Evolutionary conservation across 2,329 filamentous ascomycete species (phyloP).

Genomic region (Thielaviopsis ethacetica): DNA sequence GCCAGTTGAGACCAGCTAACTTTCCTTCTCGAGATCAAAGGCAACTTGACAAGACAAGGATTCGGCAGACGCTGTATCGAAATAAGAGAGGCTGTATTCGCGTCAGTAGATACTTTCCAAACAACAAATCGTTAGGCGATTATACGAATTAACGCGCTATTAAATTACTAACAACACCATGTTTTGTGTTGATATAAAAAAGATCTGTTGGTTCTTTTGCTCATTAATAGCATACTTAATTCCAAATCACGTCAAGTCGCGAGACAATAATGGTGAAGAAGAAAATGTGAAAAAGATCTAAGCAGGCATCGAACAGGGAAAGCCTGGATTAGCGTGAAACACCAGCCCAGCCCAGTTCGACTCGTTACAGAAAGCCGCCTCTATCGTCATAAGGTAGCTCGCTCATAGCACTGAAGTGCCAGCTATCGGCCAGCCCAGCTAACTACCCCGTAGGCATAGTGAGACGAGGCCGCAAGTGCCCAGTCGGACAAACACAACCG

Average conservation of each 20-base stretch:
- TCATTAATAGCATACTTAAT: neutral
- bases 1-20: neutral
- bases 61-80: neutral
- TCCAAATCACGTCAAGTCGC: neutral
- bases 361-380: neutral
- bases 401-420: neutral
- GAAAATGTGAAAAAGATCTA: neutral
- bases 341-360: neutral
- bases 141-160: neutral
- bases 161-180: neutral
- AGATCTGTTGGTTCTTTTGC: neutral
- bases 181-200: neutral
- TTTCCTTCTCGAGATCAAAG: neutral
- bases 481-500: neutral
- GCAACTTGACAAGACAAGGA: neutral
- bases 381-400: neutral
- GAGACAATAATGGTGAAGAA: neutral
- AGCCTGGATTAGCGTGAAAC: conserved; percentile 1
- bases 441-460: no score
- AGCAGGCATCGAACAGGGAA: neutral
- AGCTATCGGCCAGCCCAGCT: no score
- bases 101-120: neutral
- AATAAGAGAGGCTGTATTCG: neutral
- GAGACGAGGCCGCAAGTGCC: no score
- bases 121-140: neutral